Evolutionary conservation across 192 early-diverging fungal genomes (phyloP), one percentile per base, ranked within the genome.

Genomic region (Umbelopsis isabellina): DNA sequence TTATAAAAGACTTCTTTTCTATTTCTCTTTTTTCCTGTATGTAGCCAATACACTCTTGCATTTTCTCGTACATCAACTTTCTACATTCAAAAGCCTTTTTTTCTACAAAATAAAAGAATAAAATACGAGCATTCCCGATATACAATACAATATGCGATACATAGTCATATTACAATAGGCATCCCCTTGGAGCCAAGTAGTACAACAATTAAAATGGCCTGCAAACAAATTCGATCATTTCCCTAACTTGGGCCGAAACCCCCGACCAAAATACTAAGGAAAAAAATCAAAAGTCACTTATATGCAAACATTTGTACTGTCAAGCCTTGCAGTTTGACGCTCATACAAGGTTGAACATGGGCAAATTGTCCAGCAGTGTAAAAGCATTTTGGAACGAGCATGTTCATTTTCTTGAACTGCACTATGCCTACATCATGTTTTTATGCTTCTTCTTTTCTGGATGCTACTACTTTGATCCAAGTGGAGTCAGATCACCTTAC

Each of bases 391-490:
- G 55, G 69, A 16, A 66, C n/a, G 46, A 61, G 13, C 64, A 70
- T 30, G 67, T 79, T 11, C 77, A 74, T 50, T 79, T 71, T 37
- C 65, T 79, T 16, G 46, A 79, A 41, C 37, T 79, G 12, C 77
- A 79, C 52, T 74, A 79, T 46, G 21, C 55, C 2, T 79, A 74
- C 41, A 52, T 79, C 18, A 9, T 48, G 5, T 18, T 67, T 1
- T 18, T 79, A 21, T 65, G 22, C 45, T 79, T 79, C 46, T 49
- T 79, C 13, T 68, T 67, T 18, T 72, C 72, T 35, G 71, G 46
- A 16, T 41, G 71, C 13, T 79, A 65, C 44, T 78, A 78, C 22
- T 70, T 49, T 46, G 58, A 78, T 49, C 64, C 76, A 13, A 27
- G 33, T 61, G 68, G 72, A 1, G 68, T 65, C 16, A n/a, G 49